Evolutionary conservation across 192 early-diverging fungal genomes (phyloP), one percentile per base, ranked within the genome.

Genomic region (Podila minutissima): DNA sequence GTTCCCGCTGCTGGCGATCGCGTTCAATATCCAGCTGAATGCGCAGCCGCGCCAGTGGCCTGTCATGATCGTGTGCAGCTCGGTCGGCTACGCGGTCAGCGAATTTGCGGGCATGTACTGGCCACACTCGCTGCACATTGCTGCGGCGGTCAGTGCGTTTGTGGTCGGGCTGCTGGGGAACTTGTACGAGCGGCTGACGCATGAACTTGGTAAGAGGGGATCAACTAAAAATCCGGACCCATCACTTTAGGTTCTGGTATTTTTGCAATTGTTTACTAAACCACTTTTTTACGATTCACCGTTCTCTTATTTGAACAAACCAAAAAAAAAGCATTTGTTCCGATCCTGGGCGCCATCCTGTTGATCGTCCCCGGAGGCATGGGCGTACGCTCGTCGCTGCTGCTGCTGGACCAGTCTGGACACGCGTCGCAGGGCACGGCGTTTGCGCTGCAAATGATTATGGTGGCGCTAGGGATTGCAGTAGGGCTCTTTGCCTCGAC

Each of bases 371-470:
- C 79, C 63, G 84, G 84, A 67, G 82, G 84, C 20, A 76, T 85
- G 62, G 84, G 84, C 7, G 83, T 83, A 0, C 71, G 84, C 4
- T 73, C 74, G 24, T 71, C 84, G 26, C 55, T 85, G 17, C 28
- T 76, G 11, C 63, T 81, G 9, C 24, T 85, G 32, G 60, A 74
- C 20, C 50, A 82, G 31, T 64, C 77, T 6, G 77, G 62, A 37
- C 62, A 81, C 22, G 71, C 71, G 17, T 55, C 71, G 13, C 77
- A 81, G 37, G 77, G 77, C 3, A 73, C 71, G 0, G 60, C 75
- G 1, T 84, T 87, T 74, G 86, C 86, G 1, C 49, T 84, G 3
- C 81, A 82, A 22, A 87, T 87, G 86, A 79, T 87, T 22, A n/a
- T 83, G 7, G 71, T 74, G 1, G 74, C 83, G 0, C 63, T 87